Evolutionary conservation across 768 basidiomycete species (phyloP).

Genomic region (Lepiota venenata): DNA sequence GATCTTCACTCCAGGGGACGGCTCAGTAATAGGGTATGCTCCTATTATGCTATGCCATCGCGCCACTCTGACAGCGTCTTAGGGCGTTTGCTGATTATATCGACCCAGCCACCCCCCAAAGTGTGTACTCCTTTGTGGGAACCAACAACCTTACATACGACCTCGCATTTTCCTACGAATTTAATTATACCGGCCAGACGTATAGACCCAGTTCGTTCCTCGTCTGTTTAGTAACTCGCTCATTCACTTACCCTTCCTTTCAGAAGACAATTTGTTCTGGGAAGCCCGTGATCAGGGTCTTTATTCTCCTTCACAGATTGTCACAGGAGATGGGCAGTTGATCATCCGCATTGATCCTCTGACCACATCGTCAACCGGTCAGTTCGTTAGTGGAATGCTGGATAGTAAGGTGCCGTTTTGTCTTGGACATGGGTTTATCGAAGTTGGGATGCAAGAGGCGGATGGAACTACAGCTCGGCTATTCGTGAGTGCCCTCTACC

Average conservation of each 20-base stretch:
- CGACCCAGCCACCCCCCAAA: slow-evolving; percentile 65
- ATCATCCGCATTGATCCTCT: slow-evolving; percentile 63
- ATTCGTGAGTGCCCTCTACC: neutral
- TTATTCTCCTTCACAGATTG: slow-evolving; percentile 67
- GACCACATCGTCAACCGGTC: slow-evolving; percentile 17
- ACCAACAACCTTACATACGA: slow-evolving; percentile 69
- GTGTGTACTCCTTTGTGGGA: slow-evolving; percentile 57
- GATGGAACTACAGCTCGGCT: neutral
- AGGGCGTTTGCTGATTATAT: slow-evolving; percentile 27
- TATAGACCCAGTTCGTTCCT: slow-evolving; percentile 34
- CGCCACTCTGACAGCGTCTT: neutral
- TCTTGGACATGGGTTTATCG: slow-evolving; percentile 19
- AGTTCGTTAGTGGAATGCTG: slow-evolving; percentile 9
- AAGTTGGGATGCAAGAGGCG: slow-evolving; percentile 11
- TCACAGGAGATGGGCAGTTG: slow-evolving; percentile 61
- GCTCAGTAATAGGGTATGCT: neutral
- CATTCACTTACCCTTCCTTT: neutral
- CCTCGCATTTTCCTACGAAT: slow-evolving; percentile 77
- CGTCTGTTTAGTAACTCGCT: neutral
- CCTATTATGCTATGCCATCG: neutral
- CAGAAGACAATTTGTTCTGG: slow-evolving; percentile 62
- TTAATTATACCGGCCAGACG: slow-evolving; percentile 61
- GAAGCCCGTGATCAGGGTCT: slow-evolving; percentile 72
- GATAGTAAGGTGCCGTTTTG: slow-evolving; percentile 15
- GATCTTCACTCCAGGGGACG: neutral